Percentiles rank a stretch among this genome's conserved stretches.
These are phyloP conservation scores for Mycosarcoma mackinlayi DNA, from an alignment of 1,284 basidiomycete genomes.

Conservation along the genomic window DNA sequence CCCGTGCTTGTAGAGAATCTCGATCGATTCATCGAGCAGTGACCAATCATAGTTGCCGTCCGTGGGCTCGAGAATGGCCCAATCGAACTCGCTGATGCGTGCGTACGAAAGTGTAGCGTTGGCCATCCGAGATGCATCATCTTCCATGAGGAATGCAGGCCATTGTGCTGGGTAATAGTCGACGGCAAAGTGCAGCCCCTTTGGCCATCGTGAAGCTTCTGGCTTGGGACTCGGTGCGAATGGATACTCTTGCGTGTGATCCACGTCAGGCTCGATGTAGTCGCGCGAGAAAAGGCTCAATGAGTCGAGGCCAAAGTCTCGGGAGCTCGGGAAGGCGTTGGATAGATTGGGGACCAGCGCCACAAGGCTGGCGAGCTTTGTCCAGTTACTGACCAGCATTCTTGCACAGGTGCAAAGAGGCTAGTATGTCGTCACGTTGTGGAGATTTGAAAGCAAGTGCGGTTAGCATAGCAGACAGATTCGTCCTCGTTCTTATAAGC, in stretches of 20 bases:
- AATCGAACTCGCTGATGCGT: constrained; percentile 54
- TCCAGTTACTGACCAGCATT: constrained; percentile 30
- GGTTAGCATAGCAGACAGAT: too few species aligned
- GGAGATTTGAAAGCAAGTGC: too few species aligned
- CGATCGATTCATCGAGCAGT: constrained; percentile 40
- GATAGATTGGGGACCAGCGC: constrained; percentile 20
- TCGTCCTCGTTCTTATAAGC: too few species aligned
- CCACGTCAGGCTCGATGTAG: constrained; percentile 81
- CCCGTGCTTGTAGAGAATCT: constrained; percentile 31
- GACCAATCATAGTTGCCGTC: constrained; percentile 49
- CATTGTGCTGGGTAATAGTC: constrained; percentile 57
- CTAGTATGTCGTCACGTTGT: too few species aligned
- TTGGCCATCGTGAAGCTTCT: constrained; percentile 28
- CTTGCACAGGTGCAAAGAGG: too few species aligned
- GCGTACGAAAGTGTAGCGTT: constrained; percentile 41
- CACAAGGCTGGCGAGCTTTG: constrained; percentile 22
- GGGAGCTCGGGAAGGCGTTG: constrained; percentile 20
- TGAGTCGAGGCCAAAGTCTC: constrained; percentile 75
- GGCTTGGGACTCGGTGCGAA: constrained; percentile 13
- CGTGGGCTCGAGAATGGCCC: constrained; percentile 49
- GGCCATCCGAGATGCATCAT: constrained; percentile 47
- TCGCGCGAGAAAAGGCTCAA: constrained; percentile 95
- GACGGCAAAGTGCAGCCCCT: constrained; percentile 45
- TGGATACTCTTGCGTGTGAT: constrained; percentile 17
- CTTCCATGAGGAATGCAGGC: constrained; percentile 40